phyloP scores from a whole-genome alignment of 305 asterid species.

The Euphrasia arctica region DNA sequence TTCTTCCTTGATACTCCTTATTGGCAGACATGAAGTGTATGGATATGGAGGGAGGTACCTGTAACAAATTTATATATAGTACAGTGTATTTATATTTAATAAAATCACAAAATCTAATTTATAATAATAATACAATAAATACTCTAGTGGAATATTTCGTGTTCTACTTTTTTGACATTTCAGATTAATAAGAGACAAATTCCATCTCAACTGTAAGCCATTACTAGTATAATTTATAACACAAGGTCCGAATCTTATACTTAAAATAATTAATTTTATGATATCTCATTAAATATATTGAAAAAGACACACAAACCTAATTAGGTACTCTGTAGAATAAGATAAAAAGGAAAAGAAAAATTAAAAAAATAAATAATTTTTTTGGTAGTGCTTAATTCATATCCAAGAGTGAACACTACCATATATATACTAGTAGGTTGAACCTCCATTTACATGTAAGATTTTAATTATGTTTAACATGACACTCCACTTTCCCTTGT shows the following conservation, averaged over 20 bases:
- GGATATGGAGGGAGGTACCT: slow-evolving; percentile 63
- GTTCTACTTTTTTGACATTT: no score
- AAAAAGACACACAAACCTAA: not conserved
- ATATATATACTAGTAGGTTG: no score
- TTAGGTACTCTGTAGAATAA: not conserved
- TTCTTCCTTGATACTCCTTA: slow-evolving; percentile 8
- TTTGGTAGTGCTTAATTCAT: no score
- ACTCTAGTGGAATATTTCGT: no score
- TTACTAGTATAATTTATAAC: no score
- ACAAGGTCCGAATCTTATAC: no score
- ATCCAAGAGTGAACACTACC: not conserved
- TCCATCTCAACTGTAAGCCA: no score
- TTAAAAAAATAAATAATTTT: no score
- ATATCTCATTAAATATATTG: not conserved
- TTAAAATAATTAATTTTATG: not conserved
- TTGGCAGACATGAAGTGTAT: slow-evolving; percentile 48
- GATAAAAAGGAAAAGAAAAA: not conserved
- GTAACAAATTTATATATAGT: not conserved
- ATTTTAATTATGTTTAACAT: not conserved
- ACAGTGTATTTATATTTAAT: no score
- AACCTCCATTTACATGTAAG: not conserved
- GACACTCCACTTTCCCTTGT: not conserved
- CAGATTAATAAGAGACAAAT: no score
- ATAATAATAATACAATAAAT: no score
- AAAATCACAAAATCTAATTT: no score